These are phyloP conservation scores for Byssochlamys sp. DNA, from an alignment of 2,329 filamentous ascomycete species.

Conservation along the genomic window DNA sequence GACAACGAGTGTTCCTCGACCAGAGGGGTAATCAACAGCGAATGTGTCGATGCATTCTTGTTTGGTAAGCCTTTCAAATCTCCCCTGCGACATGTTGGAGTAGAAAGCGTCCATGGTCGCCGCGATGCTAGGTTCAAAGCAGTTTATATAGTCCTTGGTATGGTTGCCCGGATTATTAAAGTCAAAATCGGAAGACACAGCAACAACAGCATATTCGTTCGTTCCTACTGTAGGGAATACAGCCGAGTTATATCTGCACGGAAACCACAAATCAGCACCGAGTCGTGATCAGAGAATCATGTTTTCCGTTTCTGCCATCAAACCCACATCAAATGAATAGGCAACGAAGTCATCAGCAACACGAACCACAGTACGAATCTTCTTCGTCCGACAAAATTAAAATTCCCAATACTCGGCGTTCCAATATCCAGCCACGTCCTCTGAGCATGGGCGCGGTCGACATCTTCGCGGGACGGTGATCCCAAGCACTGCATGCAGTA, in stretches of 20 bases:
- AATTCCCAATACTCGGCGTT: conserved; percentile 4
- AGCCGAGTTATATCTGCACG: not conserved
- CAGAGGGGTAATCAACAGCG: not conserved
- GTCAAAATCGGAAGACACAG: not conserved
- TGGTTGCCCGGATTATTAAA: not conserved
- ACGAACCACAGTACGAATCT: conserved; percentile 1
- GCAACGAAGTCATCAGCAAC: not conserved
- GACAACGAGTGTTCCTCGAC: not conserved
- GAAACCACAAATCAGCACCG: not conserved
- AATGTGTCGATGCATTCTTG: not conserved
- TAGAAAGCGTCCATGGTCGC: not conserved
- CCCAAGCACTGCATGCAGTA: conserved; percentile 19
- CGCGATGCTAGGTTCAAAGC: not conserved
- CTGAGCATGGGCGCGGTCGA: conserved; percentile 12
- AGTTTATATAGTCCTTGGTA: not conserved
- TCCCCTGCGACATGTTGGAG: not conserved
- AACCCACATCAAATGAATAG: not conserved
- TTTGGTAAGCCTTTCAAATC: not conserved
- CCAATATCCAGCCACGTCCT: conserved; percentile 5
- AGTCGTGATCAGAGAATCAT: not conserved
- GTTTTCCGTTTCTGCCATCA: not conserved
- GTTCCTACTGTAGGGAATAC: not conserved
- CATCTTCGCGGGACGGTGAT: conserved; percentile 14
- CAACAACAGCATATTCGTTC: not conserved
- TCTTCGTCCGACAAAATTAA: conserved; percentile 1